phyloP scores from a whole-genome alignment of 2,329 filamentous ascomycete genomes.

The Aspergillus fijiensis region DNA sequence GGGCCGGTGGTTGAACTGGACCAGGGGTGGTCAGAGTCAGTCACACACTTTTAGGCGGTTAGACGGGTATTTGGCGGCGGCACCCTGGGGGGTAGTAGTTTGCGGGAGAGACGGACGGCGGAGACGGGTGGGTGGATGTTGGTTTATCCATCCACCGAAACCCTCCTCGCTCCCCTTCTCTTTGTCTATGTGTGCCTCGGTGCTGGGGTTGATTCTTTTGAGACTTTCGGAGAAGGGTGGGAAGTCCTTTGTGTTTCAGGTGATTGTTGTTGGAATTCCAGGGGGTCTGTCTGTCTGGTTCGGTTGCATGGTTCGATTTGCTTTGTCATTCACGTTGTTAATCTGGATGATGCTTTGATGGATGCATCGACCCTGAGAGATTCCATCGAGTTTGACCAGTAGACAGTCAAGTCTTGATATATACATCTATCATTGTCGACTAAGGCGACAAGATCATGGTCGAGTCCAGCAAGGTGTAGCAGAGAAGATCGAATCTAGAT shows the following conservation, averaged over 20 bases:
- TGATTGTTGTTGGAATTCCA: not conserved
- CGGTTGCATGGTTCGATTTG: not conserved
- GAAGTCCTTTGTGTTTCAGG: not conserved
- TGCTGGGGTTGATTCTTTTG: not conserved
- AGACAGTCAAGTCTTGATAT: not conserved
- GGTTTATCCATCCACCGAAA: not conserved
- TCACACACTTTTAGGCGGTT: too few relatives aligned
- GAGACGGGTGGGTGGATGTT: not conserved
- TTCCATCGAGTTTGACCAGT: too few relatives aligned
- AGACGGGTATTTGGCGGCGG: too few relatives aligned
- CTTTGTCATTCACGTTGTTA: not conserved
- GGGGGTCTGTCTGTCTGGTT: too few relatives aligned
- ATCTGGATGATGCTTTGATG: not conserved
- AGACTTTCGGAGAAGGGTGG: not conserved
- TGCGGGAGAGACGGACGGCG: not conserved
- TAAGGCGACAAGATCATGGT: not conserved
- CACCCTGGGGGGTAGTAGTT: not conserved
- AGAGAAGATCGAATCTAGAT: not conserved
- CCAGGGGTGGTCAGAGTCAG: too few relatives aligned
- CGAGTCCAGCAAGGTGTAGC: not conserved
- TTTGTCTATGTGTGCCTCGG: not conserved
- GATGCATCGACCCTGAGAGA: not conserved
- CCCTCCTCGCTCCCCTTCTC: too few relatives aligned
- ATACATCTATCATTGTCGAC: not conserved
- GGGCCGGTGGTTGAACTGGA: too few relatives aligned